These are phyloP conservation scores for Symbiodinium natans DNA, from an alignment of 73 alveolate species.

Conservation along the genomic window DNA sequence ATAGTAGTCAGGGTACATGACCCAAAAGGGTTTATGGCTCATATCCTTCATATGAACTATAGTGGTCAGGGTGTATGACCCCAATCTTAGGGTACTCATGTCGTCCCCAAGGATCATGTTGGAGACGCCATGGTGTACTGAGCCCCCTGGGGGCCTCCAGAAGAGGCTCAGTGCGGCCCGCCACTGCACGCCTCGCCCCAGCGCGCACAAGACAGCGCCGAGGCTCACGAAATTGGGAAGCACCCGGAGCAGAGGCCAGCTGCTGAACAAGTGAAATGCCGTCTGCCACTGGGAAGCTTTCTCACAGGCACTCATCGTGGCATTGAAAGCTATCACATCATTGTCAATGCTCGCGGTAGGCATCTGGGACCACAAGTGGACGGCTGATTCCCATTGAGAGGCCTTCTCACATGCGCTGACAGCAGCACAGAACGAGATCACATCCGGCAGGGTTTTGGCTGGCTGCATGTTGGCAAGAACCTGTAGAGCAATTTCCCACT, in stretches of 20 bases:
- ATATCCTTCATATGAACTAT: too few species aligned
- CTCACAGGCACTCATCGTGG: neutral
- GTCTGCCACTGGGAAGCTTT: neutral
- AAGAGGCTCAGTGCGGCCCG: neutral
- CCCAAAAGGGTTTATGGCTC: too few species aligned
- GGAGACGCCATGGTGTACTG: neutral
- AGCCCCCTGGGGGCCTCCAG: neutral
- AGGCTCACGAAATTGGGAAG: neutral
- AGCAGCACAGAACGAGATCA: neutral
- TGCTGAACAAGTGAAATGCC: neutral
- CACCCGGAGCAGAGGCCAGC: too few species aligned
- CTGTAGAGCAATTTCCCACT: neutral
- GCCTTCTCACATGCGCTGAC: constrained; percentile 10
- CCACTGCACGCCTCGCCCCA: neutral
- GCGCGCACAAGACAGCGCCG: neutral
- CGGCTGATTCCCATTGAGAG: neutral
- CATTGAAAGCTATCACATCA: neutral
- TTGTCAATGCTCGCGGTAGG: neutral
- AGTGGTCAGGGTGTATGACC: too few species aligned
- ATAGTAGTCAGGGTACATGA: too few species aligned
- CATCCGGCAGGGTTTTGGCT: neutral
- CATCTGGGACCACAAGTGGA: neutral
- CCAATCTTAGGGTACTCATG: too few species aligned
- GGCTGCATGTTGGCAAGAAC: neutral
- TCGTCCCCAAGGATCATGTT: too few species aligned